A percentile compares a stretch with the other conserved stretches of the same genome.
Conservation (phyloP, 306 rosid genomes). For the Citrullus mucosospermus region DNA sequence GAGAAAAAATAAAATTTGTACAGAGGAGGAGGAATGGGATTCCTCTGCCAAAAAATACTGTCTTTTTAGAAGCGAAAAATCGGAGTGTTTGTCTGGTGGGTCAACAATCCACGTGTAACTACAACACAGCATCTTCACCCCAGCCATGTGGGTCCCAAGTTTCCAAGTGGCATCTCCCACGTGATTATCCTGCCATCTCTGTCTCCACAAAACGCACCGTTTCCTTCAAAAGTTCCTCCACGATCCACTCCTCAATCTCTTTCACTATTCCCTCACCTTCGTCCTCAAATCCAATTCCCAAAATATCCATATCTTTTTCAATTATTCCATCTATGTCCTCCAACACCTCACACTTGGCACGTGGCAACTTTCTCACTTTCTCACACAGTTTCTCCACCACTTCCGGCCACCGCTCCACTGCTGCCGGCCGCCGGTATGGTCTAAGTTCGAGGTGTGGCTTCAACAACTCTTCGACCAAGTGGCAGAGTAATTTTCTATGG, state of each 20-base stretch:
- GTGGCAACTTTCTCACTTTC: constrained; percentile 36
- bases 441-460: constrained; percentile 1
- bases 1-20: neutral
- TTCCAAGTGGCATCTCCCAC: constrained; percentile 39
- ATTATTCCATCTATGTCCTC: constrained; percentile 69
- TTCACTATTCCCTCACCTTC: constrained; percentile 39
- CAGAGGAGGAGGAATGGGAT: neutral
- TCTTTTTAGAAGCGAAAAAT: neutral
- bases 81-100: constrained; percentile 3
- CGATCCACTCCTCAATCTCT: constrained; percentile 52
- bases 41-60: neutral
- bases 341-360: constrained; percentile 44
- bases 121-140: constrained; percentile 4
- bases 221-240: constrained; percentile 59
- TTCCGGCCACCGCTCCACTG: constrained; percentile 11
- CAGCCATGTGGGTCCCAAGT: constrained; percentile 17
- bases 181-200: constrained; percentile 21
- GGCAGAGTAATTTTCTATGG: constrained; percentile 31
- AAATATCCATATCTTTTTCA: constrained; percentile 33
- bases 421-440: neutral
- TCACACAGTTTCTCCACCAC: constrained; percentile 31
- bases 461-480: constrained; percentile 48
- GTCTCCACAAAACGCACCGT: constrained; percentile 16
- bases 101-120: constrained; percentile 24
- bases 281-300: constrained; percentile 29